Evolutionary conservation across 2,329 filamentous ascomycete species (phyloP).

Genomic region (Diplodia mutila): DNA sequence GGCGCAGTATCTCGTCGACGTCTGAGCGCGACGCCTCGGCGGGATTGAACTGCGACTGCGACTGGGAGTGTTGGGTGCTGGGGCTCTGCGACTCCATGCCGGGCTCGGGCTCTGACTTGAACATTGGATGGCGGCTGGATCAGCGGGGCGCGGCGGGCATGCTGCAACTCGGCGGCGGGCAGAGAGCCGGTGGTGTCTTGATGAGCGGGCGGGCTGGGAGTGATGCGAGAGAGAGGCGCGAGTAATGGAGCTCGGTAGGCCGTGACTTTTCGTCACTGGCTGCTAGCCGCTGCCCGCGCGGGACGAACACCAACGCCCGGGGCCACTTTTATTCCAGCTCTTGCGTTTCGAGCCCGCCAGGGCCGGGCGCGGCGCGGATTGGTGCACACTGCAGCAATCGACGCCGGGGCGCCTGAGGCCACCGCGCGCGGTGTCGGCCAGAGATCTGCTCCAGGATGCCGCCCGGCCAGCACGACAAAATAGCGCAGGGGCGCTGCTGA

Average conservation of each 20-base stretch:
- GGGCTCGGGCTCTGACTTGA: slow-evolving; percentile 21
- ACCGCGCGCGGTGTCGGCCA: not conserved
- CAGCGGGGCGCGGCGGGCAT: slow-evolving; percentile 19
- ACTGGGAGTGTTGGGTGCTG: slow-evolving; percentile 15
- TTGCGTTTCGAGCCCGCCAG: not conserved
- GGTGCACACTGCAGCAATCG: slow-evolving; percentile 14
- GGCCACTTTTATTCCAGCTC: slow-evolving; percentile 16
- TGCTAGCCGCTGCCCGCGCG: slow-evolving; percentile 7
- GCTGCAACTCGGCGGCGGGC: not conserved
- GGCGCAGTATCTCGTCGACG: slow-evolving; percentile 54
- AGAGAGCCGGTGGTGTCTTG: not conserved
- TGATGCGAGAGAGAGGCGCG: slow-evolving; percentile 7
- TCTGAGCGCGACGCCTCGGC: slow-evolving; percentile 47
- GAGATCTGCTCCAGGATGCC: slow-evolving; percentile 21
- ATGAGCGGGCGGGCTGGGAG: not conserved
- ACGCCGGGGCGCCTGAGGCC: slow-evolving; percentile 21
- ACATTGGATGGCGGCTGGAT: slow-evolving; percentile 1
- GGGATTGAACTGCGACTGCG: slow-evolving; percentile 12
- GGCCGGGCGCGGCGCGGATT: slow-evolving; percentile 10
- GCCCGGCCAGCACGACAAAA: slow-evolving; percentile 15
- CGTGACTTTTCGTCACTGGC: slow-evolving; percentile 17
- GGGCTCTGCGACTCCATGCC: slow-evolving; percentile 26
- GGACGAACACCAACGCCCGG: slow-evolving; percentile 13
- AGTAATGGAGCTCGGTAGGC: slow-evolving; percentile 5
- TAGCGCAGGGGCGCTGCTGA: slow-evolving; percentile 22